Evolutionary conservation across 345 rosid genomes (phyloP), one percentile per base, ranked within the genome.

Genomic region (Moricandia moricandioides): DNA sequence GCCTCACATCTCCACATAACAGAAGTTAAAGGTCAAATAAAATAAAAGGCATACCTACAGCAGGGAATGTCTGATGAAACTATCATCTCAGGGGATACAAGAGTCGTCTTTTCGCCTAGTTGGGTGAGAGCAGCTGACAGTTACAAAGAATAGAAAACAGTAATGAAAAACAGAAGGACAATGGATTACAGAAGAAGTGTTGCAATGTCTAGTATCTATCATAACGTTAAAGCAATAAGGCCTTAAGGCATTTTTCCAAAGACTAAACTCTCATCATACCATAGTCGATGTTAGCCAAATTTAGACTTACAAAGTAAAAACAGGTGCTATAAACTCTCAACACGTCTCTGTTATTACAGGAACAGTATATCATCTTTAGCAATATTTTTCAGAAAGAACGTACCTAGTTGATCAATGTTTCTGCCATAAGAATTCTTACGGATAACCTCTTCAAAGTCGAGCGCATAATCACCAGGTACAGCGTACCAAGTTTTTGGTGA

Each of bases 91-190:
- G 99, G 99, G 34, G 98, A 92, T 69, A 92, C 75, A 72, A 96
- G 96, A 83, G 97, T 96, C 62, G 98, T 96, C 87, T 96, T 96
- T 87, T 96, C 99, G 27, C 99, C 99, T 80, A 96, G 83, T 75
- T 85, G 84, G 14, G 90, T 79, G 67, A 92, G 85, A 82, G 91
- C 88, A 86, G 96, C 99, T 96, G 86, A 71, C 7, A 80, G 72
- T 9, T 76, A 80, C 81, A 58, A 35, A 9, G 31, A 57, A 60
- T 2, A 66, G 40, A 73, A 58, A 33, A 67, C 13, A 59, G 40
- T 59, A 60, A 66, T 67, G 63, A 78, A 64, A 63, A 75, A 64
- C 70, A 54, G 37, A 80, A 26, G 39, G 55, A 35, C 61, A 62
- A 64, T 24, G 26, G 1, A 39, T n/a, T 29, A 29, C 10, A 9